phyloP scores from a whole-genome alignment of 176 grass and related monocot species.

The Lolium multiflorum region DNA sequence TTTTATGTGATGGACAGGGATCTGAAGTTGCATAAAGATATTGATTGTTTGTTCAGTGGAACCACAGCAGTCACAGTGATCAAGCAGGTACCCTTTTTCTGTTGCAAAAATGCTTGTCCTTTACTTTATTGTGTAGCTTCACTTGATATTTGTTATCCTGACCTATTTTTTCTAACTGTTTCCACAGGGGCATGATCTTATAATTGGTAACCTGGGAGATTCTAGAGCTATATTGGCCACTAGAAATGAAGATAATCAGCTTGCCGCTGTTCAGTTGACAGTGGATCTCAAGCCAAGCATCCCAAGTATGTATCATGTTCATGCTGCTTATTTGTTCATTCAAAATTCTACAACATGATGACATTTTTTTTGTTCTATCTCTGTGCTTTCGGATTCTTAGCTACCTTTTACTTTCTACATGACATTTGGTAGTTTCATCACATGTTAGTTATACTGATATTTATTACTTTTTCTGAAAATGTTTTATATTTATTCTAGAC shows the following conservation, averaged over 20 bases:
- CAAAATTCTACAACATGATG: conserved; percentile 32
- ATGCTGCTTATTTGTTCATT: conserved; percentile 16
- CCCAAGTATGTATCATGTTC: conserved; percentile 62
- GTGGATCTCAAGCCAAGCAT: conserved; percentile 83
- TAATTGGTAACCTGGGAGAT: conserved; percentile 80
- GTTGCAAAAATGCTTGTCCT: neutral
- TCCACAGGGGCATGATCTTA: conserved; percentile 64
- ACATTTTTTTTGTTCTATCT: conserved; percentile 33
- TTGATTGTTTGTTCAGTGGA: conserved; percentile 84
- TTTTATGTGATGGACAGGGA: conserved; percentile 87
- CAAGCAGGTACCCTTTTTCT: conserved; percentile 62
- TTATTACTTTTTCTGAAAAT: neutral
- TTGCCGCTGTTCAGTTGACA: conserved; percentile 66
- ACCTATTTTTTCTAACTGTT: conserved; percentile 28
- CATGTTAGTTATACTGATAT: neutral
- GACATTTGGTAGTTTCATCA: conserved; percentile 4
- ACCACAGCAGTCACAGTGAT: conserved; percentile 88
- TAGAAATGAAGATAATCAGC: conserved; percentile 61
- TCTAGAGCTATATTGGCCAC: conserved; percentile 84
- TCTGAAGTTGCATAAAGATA: conserved; percentile 64
- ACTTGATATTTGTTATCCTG: conserved; percentile 15
- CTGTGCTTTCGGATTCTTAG: conserved; percentile 16
- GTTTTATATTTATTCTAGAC: neutral
- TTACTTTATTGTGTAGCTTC: conserved; percentile 33
- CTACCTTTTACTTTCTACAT: conserved; percentile 8